phyloP scores from a whole-genome alignment of 208 protist genomes.

The Eutreptiella sp. region DNA sequence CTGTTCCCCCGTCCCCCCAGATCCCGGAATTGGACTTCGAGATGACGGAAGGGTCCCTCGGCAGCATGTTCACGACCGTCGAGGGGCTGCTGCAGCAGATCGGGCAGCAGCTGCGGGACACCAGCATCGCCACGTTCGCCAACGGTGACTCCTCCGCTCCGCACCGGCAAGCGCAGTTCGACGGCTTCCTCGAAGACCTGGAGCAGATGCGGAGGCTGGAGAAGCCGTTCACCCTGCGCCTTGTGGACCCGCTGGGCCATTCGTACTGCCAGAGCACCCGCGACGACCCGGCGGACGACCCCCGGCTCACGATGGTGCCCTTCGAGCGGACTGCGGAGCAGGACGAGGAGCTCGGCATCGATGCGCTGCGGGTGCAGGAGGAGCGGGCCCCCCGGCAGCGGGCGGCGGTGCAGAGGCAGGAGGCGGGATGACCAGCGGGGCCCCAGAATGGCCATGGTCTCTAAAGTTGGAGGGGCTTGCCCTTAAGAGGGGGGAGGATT shows the following conservation, averaged over 20 bases:
- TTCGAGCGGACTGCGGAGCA: slow-evolving; percentile 79
- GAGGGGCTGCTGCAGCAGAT: slow-evolving; percentile 79
- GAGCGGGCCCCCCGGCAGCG: no score
- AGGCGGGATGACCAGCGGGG: no score
- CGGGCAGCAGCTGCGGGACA: slow-evolving; percentile 64
- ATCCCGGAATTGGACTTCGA: slow-evolving; percentile 80
- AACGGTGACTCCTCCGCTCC: slow-evolving; percentile 57
- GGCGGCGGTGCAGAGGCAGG: no score
- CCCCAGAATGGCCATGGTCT: no score
- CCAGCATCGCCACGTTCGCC: slow-evolving; percentile 67
- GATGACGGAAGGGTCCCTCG: slow-evolving; percentile 72
- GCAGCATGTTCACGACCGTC: slow-evolving; percentile 86
- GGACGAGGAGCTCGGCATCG: slow-evolving; percentile 83
- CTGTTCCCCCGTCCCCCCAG: slow-evolving; percentile 55
- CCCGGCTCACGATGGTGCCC: slow-evolving; percentile 55
- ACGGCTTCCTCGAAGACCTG: slow-evolving; percentile 68
- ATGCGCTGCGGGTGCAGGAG: no score
- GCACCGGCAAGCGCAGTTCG: slow-evolving; percentile 49
- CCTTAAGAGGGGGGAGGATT: no score
- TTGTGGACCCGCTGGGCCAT: slow-evolving; percentile 83
- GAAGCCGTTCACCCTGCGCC: slow-evolving; percentile 74
- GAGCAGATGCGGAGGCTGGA: slow-evolving; percentile 53
- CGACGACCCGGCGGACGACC: slow-evolving; percentile 69
- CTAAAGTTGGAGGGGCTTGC: no score
- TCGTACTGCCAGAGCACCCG: slow-evolving; percentile 84